These are phyloP conservation scores for Curvularia hawaiiensis DNA, from an alignment of 2,329 filamentous ascomycete genomes.

Conservation along the genomic window DNA sequence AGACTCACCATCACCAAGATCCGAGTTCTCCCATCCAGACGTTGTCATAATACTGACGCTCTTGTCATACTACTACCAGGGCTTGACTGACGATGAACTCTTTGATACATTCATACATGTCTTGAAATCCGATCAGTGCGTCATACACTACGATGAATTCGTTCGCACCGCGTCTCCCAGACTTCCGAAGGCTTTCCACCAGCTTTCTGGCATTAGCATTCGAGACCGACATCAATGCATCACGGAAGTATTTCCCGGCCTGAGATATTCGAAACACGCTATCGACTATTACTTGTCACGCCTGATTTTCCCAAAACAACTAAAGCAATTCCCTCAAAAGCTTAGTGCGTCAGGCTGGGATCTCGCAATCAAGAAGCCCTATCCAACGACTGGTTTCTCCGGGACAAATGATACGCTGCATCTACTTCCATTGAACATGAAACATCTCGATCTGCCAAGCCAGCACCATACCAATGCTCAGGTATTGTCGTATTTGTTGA, in stretches of 20 bases:
- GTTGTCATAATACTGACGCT: slow-evolving; percentile 69
- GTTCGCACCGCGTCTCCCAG: slow-evolving; percentile 38
- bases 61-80: slow-evolving; percentile 69
- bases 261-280: slow-evolving; percentile 58
- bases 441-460: slow-evolving; percentile 59
- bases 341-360: slow-evolving; percentile 73
- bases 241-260: slow-evolving; percentile 56
- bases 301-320: slow-evolving; percentile 65
- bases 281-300: slow-evolving; percentile 68
- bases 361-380: slow-evolving; percentile 54
- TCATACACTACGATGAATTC: slow-evolving; percentile 59
- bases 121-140: slow-evolving; percentile 57
- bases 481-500: slow-evolving; percentile 65
- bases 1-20: slow-evolving; percentile 64
- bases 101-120: slow-evolving; percentile 56
- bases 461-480: slow-evolving; percentile 71
- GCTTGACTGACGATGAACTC: slow-evolving; percentile 59
- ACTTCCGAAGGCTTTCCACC: slow-evolving; percentile 47
- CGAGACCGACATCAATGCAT: slow-evolving; percentile 58
- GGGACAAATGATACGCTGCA: slow-evolving; percentile 69
- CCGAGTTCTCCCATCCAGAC: slow-evolving; percentile 72
- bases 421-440: slow-evolving; percentile 62
- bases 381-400: slow-evolving; percentile 69
- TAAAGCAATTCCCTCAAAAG: slow-evolving; percentile 67
- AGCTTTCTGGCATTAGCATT: slow-evolving; percentile 35